A percentile compares a stretch with the other conserved stretches of the same genome.
Evolutionary conservation across 306 rosid genomes (phyloP).

Genomic region (Trichosanthes truncata): DNA sequence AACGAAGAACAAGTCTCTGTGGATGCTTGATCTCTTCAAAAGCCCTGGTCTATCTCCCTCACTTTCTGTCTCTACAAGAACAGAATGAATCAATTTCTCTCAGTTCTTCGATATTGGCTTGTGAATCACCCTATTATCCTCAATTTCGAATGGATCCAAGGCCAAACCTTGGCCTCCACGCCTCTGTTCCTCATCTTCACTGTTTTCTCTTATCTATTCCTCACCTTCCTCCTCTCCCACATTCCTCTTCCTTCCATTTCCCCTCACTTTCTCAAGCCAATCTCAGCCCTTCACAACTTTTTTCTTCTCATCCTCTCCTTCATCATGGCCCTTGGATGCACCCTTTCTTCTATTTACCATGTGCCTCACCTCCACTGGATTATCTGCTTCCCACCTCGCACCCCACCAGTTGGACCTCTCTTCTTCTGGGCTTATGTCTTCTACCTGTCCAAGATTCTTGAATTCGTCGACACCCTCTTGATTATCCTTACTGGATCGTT

Average conservation of each 20-base stretch:
- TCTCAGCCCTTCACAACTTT: slow-evolving; percentile 51
- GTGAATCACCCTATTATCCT: slow-evolving; percentile 48
- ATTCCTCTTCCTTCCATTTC: slow-evolving; percentile 23
- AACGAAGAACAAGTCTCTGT: neutral
- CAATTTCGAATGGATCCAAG: slow-evolving; percentile 56
- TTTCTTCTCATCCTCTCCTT: slow-evolving; percentile 52
- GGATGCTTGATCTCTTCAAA: neutral
- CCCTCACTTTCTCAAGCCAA: slow-evolving; percentile 24
- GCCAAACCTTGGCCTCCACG: slow-evolving; percentile 34
- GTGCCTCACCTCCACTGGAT: slow-evolving; percentile 18
- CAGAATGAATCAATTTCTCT: slow-evolving; percentile 4
- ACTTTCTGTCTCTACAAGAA: slow-evolving; percentile 19
- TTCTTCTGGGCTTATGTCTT: slow-evolving; percentile 94
- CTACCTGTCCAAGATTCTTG: slow-evolving; percentile 79
- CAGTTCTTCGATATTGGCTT: slow-evolving; percentile 38
- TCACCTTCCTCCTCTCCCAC: slow-evolving; percentile 38
- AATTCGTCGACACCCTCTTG: slow-evolving; percentile 61
- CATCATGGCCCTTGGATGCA: slow-evolving; percentile 29
- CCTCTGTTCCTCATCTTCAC: slow-evolving; percentile 34
- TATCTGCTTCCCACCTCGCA: slow-evolving; percentile 63
- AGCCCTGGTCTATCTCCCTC: slow-evolving; percentile 4
- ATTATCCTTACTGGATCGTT: slow-evolving; percentile 48
- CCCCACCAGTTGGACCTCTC: slow-evolving; percentile 41
- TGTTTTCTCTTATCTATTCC: slow-evolving; percentile 36
- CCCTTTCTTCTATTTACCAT: slow-evolving; percentile 30